Percentiles rank a stretch among this genome's conserved stretches.
Conservation (phyloP, 371 early-diverging fungal species). For the Lichtheimia corymbifera region DNA sequence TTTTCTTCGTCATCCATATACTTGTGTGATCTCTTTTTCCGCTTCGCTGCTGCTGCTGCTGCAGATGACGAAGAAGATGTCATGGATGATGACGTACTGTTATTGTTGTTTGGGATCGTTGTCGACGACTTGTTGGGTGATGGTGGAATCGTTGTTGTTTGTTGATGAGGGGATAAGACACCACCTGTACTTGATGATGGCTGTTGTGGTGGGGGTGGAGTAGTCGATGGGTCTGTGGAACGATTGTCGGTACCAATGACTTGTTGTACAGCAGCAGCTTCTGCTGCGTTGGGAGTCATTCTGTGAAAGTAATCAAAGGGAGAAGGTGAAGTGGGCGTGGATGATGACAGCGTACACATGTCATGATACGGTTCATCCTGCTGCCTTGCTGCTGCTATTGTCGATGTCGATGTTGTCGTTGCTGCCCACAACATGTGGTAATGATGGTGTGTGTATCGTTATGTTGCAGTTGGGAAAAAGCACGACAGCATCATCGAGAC, state of each 20-base stretch:
- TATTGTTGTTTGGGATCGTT: too few species aligned
- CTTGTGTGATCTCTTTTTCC: slow-evolving; percentile 20
- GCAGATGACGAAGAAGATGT: neutral
- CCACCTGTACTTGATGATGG: too few species aligned
- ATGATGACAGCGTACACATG: slow-evolving; percentile 9
- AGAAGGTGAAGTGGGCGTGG: neutral
- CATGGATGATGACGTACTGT: too few species aligned
- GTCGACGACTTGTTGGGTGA: neutral
- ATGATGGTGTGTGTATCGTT: neutral
- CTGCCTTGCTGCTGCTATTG: neutral
- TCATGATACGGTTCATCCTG: slow-evolving; percentile 3
- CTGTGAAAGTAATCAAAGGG: too few species aligned
- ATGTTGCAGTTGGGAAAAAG: slow-evolving; percentile 9
- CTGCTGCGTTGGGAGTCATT: too few species aligned
- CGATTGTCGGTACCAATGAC: too few species aligned
- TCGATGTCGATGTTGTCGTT: neutral
- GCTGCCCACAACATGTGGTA: slow-evolving; percentile 5
- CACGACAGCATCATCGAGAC: slow-evolving; percentile 9
- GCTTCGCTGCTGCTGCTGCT: slow-evolving; percentile 8
- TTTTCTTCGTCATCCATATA: slow-evolving; percentile 61
- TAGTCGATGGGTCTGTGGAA: too few species aligned
- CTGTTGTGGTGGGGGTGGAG: too few species aligned
- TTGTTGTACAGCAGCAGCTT: too few species aligned
- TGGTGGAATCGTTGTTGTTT: neutral
- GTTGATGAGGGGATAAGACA: neutral